Base-by-base conservation (phyloP, 495 filamentous ascomycete genomes). In the Pseudomonodictys pantanalensis region DNA sequence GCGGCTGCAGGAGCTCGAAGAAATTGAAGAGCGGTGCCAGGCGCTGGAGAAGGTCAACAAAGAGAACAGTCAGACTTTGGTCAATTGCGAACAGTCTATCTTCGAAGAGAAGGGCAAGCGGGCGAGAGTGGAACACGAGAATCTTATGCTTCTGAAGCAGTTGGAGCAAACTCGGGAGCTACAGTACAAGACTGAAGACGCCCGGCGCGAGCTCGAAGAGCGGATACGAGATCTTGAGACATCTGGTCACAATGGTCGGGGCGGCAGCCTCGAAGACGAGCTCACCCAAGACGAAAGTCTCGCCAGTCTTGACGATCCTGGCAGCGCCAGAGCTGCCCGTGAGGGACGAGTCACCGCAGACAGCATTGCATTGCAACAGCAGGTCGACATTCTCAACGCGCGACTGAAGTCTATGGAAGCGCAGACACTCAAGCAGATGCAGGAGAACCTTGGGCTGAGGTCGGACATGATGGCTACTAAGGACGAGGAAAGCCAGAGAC, bases 31-130 rank as follows among this genome's bases (percentile, higher is more conserved):
- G 11, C 54, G 68, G 1, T 66, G 65, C 45, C 64, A 75, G 2
- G 75, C 77, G 52, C 73, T 81, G 29, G 75, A 81, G 58, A 78
- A 81, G 54, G 79, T 80, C 45, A 76, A 86, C 54, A 78, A 82
- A 41, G 83, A 88, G 58, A 83, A 81, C 56, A 74, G 76, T 60
- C 76, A 78, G 47, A 76, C 81, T 20, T 67, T 87, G 25, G 75
- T 80, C 11, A 81, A 79, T 28, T 79, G 83, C 56, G 85, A 88
- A 64, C 80, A 82, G 63, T 81, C 84, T 41, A 78, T 80, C 56
- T 81, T 76, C 58, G 83, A 86, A 39, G 75, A 82, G 29, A 81
- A 80, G 56, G 77, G 76, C 26, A 73, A 80, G 29, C 79, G 81
- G 61, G 79, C 79, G 51, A 77, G 80, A 42, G 69, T 86, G 12